Conservation (phyloP, 805 yeast species). For the Nakazawaea ishiwadae region DNA sequence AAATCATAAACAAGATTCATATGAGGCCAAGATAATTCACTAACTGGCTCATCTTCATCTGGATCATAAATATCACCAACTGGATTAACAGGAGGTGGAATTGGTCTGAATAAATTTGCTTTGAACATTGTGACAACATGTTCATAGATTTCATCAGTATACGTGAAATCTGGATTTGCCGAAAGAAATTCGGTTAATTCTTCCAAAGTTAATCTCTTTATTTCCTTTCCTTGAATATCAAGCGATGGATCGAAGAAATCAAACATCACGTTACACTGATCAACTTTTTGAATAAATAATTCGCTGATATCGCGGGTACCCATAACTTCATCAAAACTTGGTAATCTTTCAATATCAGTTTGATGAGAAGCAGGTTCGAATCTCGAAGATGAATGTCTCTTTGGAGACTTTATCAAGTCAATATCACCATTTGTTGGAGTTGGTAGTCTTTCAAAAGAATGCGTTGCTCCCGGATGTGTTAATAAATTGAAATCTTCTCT, state of each 20-base stretch:
- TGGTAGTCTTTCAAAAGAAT: conserved; percentile 52
- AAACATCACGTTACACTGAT: conserved; percentile 91
- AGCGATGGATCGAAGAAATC: conserved; percentile 92
- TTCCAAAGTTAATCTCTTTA: conserved; percentile 80
- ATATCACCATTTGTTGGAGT: conserved; percentile 64
- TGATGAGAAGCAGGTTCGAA: conserved; percentile 74
- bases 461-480: conserved; percentile 36
- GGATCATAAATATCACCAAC: conserved; percentile 96
- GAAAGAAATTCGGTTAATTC: conserved; percentile 82
- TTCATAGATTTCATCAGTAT: conserved; percentile 86
- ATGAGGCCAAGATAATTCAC: conserved; percentile 97
- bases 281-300: conserved; percentile 80
- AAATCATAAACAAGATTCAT: conserved; percentile 97
- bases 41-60: conserved; percentile 97
- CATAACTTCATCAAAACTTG: conserved; percentile 79
- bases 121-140: conserved; percentile 89
- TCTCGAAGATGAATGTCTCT: conserved; percentile 87
- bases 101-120: conserved; percentile 85
- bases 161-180: conserved; percentile 73
- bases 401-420: conserved; percentile 80
- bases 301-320: conserved; percentile 75
- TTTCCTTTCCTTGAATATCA: conserved; percentile 89
- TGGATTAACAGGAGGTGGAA: conserved; percentile 98
- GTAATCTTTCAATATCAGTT: conserved; percentile 67
- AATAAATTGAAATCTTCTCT: conserved; percentile 13